A percentile compares a stretch with the other conserved stretches of the same genome.
Conservation (phyloP, 2,329 filamentous ascomycete species). For the Cercospora janseana region DNA sequence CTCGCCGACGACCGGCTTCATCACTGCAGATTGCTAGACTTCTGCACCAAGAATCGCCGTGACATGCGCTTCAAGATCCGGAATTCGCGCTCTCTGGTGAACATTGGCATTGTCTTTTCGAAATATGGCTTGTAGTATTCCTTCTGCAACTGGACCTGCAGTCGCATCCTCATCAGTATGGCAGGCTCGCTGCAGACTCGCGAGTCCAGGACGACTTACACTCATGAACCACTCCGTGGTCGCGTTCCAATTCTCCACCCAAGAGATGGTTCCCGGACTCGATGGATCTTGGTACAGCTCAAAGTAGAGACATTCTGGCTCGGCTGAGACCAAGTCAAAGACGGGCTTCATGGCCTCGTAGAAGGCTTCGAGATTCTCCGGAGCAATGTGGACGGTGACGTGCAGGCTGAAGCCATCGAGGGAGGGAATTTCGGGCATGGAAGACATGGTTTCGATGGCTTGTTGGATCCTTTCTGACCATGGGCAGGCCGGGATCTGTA, state of each 20-base stretch:
- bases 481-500: neutral
- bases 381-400: conserved; percentile 21
- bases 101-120: conserved; percentile 42
- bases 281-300: conserved; percentile 20
- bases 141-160: conserved; percentile 30
- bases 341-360: conserved; percentile 21
- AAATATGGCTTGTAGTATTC: conserved; percentile 46
- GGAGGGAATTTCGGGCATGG: conserved; percentile 2
- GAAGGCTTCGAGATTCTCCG: conserved; percentile 18
- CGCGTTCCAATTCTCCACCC: conserved; percentile 28
- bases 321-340: conserved; percentile 19
- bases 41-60: conserved; percentile 8
- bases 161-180: neutral
- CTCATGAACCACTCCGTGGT: conserved; percentile 2
- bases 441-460: neutral
- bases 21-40: conserved; percentile 11
- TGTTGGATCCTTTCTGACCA: too few species aligned
- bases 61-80: conserved; percentile 16
- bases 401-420: conserved; percentile 20
- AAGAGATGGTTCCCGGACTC: conserved; percentile 17
- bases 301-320: conserved; percentile 21
- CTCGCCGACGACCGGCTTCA: too few species aligned
- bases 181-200: neutral
- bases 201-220: neutral
- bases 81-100: conserved; percentile 42